phyloP scores from a whole-genome alignment of 768 basidiomycete species.

The Suillus placidus region DNA sequence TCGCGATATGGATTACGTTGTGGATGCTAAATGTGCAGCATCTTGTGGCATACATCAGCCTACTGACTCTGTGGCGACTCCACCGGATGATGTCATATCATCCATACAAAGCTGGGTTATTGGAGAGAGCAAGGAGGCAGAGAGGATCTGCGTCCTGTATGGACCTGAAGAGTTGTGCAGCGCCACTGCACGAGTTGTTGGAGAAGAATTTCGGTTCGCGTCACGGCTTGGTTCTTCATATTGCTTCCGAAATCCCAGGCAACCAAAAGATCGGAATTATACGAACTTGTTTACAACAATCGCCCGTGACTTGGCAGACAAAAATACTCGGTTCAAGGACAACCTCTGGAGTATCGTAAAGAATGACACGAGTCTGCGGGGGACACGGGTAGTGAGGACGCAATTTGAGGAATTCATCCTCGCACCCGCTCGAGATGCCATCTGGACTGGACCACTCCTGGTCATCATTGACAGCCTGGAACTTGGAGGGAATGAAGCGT shows the following conservation, averaged over 20 bases:
- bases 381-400: background rate
- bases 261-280: conserved; percentile 15
- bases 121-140: conserved; percentile 11
- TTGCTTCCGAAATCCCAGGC: conserved; percentile 17
- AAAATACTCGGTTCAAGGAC: conserved; percentile 25
- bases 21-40: conserved; percentile 20
- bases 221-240: conserved; percentile 34
- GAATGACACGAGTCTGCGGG: conserved; percentile 9
- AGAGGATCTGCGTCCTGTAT: conserved; percentile 28
- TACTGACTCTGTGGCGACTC: background rate
- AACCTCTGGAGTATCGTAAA: conserved; percentile 20
- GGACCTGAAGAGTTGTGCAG: conserved; percentile 34
- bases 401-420: conserved; percentile 9
- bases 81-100: background rate
- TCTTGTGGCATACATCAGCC: background rate
- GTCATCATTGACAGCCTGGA: conserved; percentile 10
- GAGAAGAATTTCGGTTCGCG: conserved; percentile 25
- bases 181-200: conserved; percentile 33
- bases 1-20: conserved; percentile 20
- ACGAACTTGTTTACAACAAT: conserved; percentile 36
- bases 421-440: background rate
- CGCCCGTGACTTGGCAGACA: conserved; percentile 34
- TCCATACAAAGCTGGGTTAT: conserved; percentile 17
- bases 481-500: conserved; percentile 1
- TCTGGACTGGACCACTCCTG: background rate